Conservation (phyloP, 352 stramenopile genomes). For the Lagenidium sp. region DNA sequence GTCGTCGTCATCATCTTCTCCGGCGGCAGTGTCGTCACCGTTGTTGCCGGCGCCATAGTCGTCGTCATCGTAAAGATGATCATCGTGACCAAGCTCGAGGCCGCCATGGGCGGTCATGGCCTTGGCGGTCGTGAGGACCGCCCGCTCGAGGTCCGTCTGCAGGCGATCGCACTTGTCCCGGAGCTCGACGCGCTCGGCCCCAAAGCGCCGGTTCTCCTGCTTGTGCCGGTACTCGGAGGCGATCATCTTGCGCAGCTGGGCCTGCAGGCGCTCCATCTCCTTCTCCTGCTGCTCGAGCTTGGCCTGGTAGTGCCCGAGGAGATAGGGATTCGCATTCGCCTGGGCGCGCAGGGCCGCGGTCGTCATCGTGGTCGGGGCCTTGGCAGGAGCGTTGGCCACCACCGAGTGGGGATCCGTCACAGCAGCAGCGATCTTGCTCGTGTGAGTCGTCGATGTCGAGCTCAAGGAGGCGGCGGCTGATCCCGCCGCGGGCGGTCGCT, state of each 20-base stretch:
- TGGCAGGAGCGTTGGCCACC: too few relatives aligned
- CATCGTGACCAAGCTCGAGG: too few relatives aligned
- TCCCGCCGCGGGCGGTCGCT: conserved; percentile 4
- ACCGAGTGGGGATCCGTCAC: not conserved
- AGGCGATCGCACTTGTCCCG: conserved; percentile 34
- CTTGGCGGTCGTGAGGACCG: conserved; percentile 24
- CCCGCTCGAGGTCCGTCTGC: conserved; percentile 31
- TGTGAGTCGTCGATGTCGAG: not conserved
- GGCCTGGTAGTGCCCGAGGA: conserved; percentile 47
- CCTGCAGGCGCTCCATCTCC: conserved; percentile 45
- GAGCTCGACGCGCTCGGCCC: conserved; percentile 38
- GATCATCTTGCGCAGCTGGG: conserved; percentile 77
- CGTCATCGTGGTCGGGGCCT: not conserved
- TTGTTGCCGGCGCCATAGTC: too few relatives aligned
- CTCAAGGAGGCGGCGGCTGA: not conserved
- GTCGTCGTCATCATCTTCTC: too few relatives aligned
- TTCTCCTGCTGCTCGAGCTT: conserved; percentile 44
- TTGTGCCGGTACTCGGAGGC: conserved; percentile 67
- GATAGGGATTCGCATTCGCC: conserved; percentile 56
- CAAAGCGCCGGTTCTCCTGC: conserved; percentile 49
- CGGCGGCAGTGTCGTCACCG: too few relatives aligned
- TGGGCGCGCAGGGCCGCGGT: not conserved
- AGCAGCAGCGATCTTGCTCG: not conserved
- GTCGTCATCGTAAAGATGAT: too few relatives aligned
- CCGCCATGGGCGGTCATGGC: conserved; percentile 15